Base-by-base conservation (phyloP, 352 stramenopile genomes). In the Phytophthora citrophthora region DNA sequence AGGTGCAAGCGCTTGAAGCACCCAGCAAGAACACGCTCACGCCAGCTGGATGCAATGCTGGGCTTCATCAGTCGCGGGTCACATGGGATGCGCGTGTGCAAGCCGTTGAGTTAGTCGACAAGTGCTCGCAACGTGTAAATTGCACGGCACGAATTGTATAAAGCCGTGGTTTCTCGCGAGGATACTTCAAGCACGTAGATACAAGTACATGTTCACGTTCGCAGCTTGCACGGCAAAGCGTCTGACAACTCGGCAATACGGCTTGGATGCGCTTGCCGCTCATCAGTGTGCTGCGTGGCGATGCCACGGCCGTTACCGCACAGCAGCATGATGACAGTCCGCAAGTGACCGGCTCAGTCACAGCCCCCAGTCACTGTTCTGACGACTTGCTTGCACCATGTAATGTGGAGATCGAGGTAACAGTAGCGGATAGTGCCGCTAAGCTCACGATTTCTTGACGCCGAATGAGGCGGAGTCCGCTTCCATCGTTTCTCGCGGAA, bases 61-160 rank as follows among this genome's bases (percentile, higher is more conserved):
- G 13, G 10, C 47, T 55, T 45, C 48, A 55, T 55, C 48, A 55
- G 48, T 55, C 48, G 48, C 48, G 12, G 39, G 15, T 20, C 23
- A 18, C 27, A 7, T 39, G 27, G 9, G 46, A 53, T 12, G 32
- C 10, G 20, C 29, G 32, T 47, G 38, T 38, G 34, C 48, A 54
- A 54, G 7, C 31, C 32, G 47, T 43, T 54, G n/a, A 54, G 47
- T 47, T 56, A 56, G 34, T 56, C 49, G 31, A 54, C 27, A 34
- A 34, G 29, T 13, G 8, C 29, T 34, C 29, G 8, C 27, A 32
- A 32, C 27, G 8, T 32, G 27, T 8, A 11, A 9, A 2, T 32
- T 11, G 8, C 27, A 40, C 2, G 4, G 5, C 12, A 10, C 26
- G 46, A 29, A 18, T 11, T 41, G 16, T 41, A 36, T 20, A 4